Percentiles rank a stretch among this genome's conserved stretches.
These are phyloP conservation scores for Rhynchospora pubera DNA, from an alignment of 176 grass and related monocot genomes.

Conservation along the genomic window DNA sequence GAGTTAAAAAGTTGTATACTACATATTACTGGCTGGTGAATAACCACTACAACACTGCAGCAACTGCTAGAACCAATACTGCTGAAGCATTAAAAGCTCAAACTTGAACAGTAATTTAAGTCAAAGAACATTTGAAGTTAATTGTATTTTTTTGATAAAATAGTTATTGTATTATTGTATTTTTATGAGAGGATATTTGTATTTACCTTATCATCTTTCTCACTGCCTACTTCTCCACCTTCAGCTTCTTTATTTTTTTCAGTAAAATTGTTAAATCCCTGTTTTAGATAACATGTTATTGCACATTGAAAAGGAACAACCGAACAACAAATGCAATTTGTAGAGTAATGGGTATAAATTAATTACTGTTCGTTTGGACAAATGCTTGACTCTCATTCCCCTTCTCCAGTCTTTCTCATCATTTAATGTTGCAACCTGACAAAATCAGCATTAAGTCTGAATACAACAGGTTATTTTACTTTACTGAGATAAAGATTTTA, in stretches of 20 bases:
- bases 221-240: background rate
- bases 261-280: conserved; percentile 23
- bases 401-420: conserved; percentile 88
- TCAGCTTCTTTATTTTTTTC: conserved; percentile 17
- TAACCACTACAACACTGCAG: background rate
- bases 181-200: background rate
- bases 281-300: background rate
- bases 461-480: conserved; percentile 6
- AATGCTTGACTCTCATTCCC: conserved; percentile 70
- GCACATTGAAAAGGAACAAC: background rate
- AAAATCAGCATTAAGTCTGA: background rate
- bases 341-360: background rate
- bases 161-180: background rate
- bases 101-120: background rate
- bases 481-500: conserved; percentile 11
- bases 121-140: background rate
- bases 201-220: conserved; percentile 25
- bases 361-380: conserved; percentile 46
- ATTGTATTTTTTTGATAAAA: background rate
- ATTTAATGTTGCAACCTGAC: conserved; percentile 60
- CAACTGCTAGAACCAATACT: background rate
- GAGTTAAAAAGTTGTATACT: background rate
- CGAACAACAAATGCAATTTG: background rate
- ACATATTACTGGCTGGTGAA: background rate
- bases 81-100: background rate